Evolutionary conservation across 805 yeast genomes (phyloP).

Genomic region (Soucietia sequanensis): DNA sequence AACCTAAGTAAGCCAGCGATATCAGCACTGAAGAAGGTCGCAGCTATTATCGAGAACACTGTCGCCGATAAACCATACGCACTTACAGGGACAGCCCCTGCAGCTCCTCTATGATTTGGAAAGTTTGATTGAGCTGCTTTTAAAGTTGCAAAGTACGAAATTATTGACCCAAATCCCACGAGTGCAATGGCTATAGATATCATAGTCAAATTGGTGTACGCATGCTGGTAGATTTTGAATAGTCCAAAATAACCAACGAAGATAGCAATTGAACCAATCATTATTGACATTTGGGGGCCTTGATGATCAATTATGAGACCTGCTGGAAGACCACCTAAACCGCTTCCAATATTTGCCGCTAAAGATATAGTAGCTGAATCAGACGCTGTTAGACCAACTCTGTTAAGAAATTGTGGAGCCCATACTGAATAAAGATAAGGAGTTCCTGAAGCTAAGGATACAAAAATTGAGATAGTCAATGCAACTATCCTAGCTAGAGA

Average conservation of each 20-base stretch:
- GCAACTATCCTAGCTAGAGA: no score
- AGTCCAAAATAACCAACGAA: constrained; percentile 55
- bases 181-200: constrained; percentile 49
- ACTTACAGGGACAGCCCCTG: constrained; percentile 67
- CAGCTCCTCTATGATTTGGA: constrained; percentile 68
- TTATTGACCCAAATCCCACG: constrained; percentile 68
- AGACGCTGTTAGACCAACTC: constrained; percentile 55
- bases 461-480: constrained; percentile 31
- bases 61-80: constrained; percentile 72
- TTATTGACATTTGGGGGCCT: constrained; percentile 55
- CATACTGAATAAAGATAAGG: constrained; percentile 74
- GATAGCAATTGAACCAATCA: constrained; percentile 55
- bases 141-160: constrained; percentile 56
- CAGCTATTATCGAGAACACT: constrained; percentile 57
- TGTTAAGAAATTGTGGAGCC: constrained; percentile 65
- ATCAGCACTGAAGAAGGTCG: constrained; percentile 49
- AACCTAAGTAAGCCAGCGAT: constrained; percentile 57
- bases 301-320: constrained; percentile 63
- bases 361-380: constrained; percentile 66
- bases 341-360: constrained; percentile 61
- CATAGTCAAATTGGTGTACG: constrained; percentile 36
- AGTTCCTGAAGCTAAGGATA: constrained; percentile 70
- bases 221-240: constrained; percentile 43
- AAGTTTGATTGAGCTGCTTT: constrained; percentile 63
- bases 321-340: constrained; percentile 68